A percentile compares a stretch with the other conserved stretches of the same genome.
Evolutionary conservation across 805 yeast genomes (phyloP).

Genomic region (Candida ovalis): DNA sequence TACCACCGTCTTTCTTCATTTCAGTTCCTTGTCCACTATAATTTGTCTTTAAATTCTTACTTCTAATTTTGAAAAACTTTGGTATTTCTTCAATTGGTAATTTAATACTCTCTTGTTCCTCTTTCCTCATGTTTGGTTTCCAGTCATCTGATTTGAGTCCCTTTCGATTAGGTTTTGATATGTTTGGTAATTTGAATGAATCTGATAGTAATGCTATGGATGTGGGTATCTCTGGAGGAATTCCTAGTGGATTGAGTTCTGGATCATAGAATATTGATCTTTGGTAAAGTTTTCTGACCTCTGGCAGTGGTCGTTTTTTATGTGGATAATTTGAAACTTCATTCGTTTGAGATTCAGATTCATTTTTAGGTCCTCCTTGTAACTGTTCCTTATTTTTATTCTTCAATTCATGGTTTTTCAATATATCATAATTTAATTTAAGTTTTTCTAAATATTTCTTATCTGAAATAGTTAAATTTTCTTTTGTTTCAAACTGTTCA

Average conservation of each 20-base stretch:
- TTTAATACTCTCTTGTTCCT: conserved; percentile 8
- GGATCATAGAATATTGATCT: conserved; percentile 60
- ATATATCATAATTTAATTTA: conserved; percentile 10
- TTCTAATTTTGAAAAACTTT: conserved; percentile 37
- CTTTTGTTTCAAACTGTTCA: conserved; percentile 7
- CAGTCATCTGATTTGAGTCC: conserved; percentile 7
- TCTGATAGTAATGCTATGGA: background rate
- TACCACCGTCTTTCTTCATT: background rate
- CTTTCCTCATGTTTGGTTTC: conserved; percentile 5
- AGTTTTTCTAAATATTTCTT: conserved; percentile 15
- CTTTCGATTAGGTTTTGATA: conserved; percentile 36
- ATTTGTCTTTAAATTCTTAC: background rate
- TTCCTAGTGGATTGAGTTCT: conserved; percentile 61
- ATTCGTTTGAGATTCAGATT: background rate
- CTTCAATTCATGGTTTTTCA: conserved; percentile 14
- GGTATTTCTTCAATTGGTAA: conserved; percentile 44
- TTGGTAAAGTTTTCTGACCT: conserved; percentile 36
- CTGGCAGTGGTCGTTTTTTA: background rate
- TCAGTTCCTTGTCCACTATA: background rate
- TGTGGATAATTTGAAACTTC: background rate
- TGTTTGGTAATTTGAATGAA: conserved; percentile 28
- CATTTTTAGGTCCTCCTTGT: background rate
- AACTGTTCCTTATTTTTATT: background rate
- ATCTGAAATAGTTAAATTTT: conserved; percentile 13
- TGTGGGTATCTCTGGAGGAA: conserved; percentile 31